Conservation (phyloP, 2,329 filamentous ascomycete genomes). For the Penicillium sp. region DNA sequence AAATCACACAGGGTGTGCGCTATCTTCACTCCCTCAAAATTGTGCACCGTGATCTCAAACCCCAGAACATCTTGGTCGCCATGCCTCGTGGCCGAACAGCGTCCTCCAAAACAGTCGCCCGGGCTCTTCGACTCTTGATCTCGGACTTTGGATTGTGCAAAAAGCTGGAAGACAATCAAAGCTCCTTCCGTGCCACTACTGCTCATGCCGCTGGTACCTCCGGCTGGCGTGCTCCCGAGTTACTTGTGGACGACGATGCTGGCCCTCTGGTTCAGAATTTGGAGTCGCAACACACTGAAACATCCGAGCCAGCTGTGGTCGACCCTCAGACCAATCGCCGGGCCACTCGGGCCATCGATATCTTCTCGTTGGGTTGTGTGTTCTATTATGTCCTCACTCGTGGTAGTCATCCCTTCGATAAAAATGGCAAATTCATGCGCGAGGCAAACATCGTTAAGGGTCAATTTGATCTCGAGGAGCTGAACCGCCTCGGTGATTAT, state of each 20-base stretch:
- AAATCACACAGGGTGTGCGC: constrained; percentile 85
- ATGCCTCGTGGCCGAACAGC: constrained; percentile 57
- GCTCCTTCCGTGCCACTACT: constrained; percentile 91
- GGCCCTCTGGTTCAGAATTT: constrained; percentile 40
- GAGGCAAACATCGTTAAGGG: constrained; percentile 97
- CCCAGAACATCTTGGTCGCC: constrained; percentile 91
- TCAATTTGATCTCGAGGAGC: constrained; percentile 70
- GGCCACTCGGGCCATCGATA: constrained; percentile 93
- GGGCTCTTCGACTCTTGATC: constrained; percentile 81
- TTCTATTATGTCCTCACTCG: constrained; percentile 98
- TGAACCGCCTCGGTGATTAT: constrained; percentile 79
- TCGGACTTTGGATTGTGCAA: constrained; percentile 98
- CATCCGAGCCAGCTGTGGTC: constrained; percentile 57
- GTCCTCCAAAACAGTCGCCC: constrained; percentile 44
- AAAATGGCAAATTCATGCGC: constrained; percentile 90
- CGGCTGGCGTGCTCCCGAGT: constrained; percentile 94
- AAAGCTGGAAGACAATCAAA: constrained; percentile 92
- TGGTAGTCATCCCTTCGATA: constrained; percentile 90
- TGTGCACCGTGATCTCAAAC: constrained; percentile 95
- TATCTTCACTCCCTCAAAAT: constrained; percentile 92
- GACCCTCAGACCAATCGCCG: constrained; percentile 68
- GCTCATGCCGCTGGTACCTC: constrained; percentile 91
- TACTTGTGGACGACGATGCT: constrained; percentile 79
- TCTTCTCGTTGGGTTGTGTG: constrained; percentile 95
- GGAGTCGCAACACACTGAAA: constrained; percentile 46